phyloP scores from a whole-genome alignment of 352 stramenopile species.

The Phytophthora tentaculata region DNA sequence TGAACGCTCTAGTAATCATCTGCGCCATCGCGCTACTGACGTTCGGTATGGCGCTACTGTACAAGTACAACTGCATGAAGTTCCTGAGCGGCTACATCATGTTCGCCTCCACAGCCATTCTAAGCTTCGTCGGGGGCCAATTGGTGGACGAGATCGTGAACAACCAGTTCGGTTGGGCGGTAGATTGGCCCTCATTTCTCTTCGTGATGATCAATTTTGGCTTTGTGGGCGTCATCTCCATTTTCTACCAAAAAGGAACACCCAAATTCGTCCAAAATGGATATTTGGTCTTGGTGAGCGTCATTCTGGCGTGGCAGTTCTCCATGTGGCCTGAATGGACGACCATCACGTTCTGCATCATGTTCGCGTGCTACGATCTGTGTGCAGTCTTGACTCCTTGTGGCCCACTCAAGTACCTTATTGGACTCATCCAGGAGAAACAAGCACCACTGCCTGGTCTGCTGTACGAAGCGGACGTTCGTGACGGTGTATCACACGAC shows the following conservation, averaged over 20 bases:
- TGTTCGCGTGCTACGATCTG: slow-evolving; percentile 98
- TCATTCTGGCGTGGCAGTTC: slow-evolving; percentile 98
- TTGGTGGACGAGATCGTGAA: slow-evolving; percentile 84
- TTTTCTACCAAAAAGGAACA: slow-evolving; percentile 91
- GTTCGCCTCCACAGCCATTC: slow-evolving; percentile 85
- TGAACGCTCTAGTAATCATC: slow-evolving; percentile 92
- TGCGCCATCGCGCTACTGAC: slow-evolving; percentile 82
- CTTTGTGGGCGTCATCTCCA: slow-evolving; percentile 87
- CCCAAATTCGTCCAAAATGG: slow-evolving; percentile 91
- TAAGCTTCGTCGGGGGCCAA: slow-evolving; percentile 89
- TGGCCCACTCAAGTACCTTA: slow-evolving; percentile 94
- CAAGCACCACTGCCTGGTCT: slow-evolving; percentile 91
- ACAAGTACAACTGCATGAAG: slow-evolving; percentile 91
- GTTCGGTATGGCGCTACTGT: slow-evolving; percentile 90
- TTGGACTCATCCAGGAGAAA: slow-evolving; percentile 94
- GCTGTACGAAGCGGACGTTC: slow-evolving; percentile 95
- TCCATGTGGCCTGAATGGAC: slow-evolving; percentile 96
- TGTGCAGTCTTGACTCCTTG: slow-evolving; percentile 98
- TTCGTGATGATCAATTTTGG: slow-evolving; percentile 93
- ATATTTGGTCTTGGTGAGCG: slow-evolving; percentile 95
- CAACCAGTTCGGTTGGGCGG: slow-evolving; percentile 70
- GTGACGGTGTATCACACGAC: slow-evolving; percentile 71
- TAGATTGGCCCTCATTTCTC: slow-evolving; percentile 81
- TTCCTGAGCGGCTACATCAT: slow-evolving; percentile 89
- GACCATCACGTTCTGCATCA: slow-evolving; percentile 92